Base-by-base conservation (phyloP, 164 flowering plant species). In the Berberis thunbergii region DNA sequence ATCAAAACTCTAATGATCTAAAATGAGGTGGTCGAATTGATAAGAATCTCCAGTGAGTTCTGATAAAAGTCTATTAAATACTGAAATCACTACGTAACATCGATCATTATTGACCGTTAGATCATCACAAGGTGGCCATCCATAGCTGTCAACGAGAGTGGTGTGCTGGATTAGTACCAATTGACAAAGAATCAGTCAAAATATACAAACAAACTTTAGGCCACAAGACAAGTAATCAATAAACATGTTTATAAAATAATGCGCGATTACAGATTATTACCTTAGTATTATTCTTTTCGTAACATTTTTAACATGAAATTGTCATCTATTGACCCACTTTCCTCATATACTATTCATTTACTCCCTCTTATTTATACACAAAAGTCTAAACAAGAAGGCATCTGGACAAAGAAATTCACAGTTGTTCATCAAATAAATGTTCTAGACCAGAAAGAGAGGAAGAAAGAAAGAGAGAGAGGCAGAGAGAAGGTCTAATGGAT, bases 131-230 rank as follows among this genome's bases (percentile, higher is more conserved):
- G 67, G 26, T 44, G 41, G 55, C 49, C 4, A 4, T 58, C 43
- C 6, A 45, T 60, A 38, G 50, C 12, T 44, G 62, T 4, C 7
- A 9, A 4, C 50, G 39, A 50, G 26, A 26, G n/a, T 44, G 4
- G n/a, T 26, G 3, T 52, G 3, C 13, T 11, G 8, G 54, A 26
- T 52, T 13, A 52, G n/a, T 4, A 12, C 45, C 44, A 60, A 46
- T 55, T 6, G 70, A 62, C 65, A 61, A 55, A 56, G 61, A 68
- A 61, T 53, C 26, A 46, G 65, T 68, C 70, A 61, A 54, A 42
- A 61, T 50, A 54, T 61, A 54, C 48, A n/a, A 50, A 55, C 44
- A 45, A 26, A 26, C 26, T 26, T 26, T 26, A 26, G 26, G 26
- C 26, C 26, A 26, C 26, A 26, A 26, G 26, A 26, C 26, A 26